phyloP scores from a whole-genome alignment of 768 basidiomycete species.

The Pleurotus pulmonarius region DNA sequence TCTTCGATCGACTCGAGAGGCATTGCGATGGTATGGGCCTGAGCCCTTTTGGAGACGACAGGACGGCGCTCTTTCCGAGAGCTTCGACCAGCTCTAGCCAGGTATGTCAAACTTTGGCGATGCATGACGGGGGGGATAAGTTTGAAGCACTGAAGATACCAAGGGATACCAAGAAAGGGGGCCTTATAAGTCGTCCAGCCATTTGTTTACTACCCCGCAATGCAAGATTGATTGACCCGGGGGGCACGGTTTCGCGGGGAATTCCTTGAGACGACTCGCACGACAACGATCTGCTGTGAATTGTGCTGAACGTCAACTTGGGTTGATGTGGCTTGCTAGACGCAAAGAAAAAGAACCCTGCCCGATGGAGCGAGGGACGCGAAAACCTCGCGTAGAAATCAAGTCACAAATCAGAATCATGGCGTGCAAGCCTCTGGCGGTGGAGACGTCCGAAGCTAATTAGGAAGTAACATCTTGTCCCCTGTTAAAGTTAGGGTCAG shows the following conservation, averaged over 20 bases:
- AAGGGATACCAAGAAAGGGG: not conserved
- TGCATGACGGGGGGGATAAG: constrained; percentile 1
- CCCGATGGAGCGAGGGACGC: constrained; percentile 5
- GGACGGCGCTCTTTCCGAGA: not conserved
- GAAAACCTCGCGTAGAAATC: constrained; percentile 6
- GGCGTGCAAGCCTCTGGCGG: not conserved
- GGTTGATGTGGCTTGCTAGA: not conserved
- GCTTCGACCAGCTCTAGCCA: not conserved
- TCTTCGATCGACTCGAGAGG: constrained; percentile 8
- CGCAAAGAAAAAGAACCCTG: not conserved
- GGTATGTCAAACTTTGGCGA: not conserved
- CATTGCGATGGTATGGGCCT: constrained; percentile 1
- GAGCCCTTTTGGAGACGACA: not conserved
- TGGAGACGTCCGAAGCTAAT: constrained; percentile 6
- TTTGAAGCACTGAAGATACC: not conserved
- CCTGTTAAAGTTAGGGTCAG: not conserved
- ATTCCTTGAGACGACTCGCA: not conserved
- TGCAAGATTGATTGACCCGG: constrained; percentile 2
- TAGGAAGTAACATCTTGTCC: constrained; percentile 7
- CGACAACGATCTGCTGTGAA: not conserved
- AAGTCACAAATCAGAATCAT: constrained; percentile 1
- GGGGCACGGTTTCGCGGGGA: not conserved
- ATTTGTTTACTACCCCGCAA: not conserved
- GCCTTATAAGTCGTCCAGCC: not conserved
- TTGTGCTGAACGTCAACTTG: not conserved